These are phyloP conservation scores for Plasmodium inui DNA, from an alignment of 169 alveolate species.

Conservation along the genomic window DNA sequence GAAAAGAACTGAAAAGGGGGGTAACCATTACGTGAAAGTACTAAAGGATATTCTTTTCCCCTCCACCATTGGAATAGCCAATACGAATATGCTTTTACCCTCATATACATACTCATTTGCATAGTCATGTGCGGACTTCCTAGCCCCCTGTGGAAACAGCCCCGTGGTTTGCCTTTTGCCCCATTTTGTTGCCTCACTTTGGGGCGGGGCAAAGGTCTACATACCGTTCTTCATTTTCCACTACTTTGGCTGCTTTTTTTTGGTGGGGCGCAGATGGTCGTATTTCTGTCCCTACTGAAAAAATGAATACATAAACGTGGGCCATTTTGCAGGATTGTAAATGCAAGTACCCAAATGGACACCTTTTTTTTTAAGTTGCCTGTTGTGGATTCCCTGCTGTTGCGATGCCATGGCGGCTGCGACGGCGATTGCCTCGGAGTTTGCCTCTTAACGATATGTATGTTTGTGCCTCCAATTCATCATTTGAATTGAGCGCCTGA, in stretches of 20 bases:
- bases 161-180: not conserved
- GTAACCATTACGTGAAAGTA: not conserved
- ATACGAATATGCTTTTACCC: not conserved
- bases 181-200: not conserved
- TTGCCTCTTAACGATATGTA: not conserved
- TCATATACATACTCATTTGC: not conserved
- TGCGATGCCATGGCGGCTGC: not conserved
- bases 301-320: not conserved
- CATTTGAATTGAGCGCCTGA: not conserved
- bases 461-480: not conserved
- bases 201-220: not conserved
- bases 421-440: not conserved
- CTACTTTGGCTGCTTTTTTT: not conserved
- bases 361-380: not conserved
- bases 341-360: not conserved
- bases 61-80: not conserved
- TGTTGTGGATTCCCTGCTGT: not conserved
- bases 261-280: not conserved
- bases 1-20: not conserved
- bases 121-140: not conserved
- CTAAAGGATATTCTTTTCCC: not conserved
- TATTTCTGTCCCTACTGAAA: not conserved
- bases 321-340: not conserved
- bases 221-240: not conserved
- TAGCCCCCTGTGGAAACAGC: not conserved